These are phyloP conservation scores for Nemania bipapillata DNA, from an alignment of 2,329 filamentous ascomycete genomes.

Conservation along the genomic window DNA sequence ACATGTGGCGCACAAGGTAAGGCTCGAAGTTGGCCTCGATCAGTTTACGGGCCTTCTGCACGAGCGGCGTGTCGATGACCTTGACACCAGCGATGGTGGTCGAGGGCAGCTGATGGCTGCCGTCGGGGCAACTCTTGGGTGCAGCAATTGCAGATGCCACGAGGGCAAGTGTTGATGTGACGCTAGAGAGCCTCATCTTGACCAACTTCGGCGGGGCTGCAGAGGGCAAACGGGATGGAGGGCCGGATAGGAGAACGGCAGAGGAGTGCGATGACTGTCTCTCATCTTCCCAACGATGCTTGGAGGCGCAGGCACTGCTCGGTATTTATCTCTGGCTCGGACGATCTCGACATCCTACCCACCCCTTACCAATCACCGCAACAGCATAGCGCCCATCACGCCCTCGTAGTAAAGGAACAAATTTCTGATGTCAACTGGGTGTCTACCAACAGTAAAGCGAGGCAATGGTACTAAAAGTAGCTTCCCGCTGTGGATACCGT, in stretches of 20 bases:
- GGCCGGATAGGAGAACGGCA: neutral
- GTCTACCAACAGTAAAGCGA: neutral
- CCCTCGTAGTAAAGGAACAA: too few species aligned
- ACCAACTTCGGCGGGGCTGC: slow-evolving; percentile 20
- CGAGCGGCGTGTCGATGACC: slow-evolving; percentile 45
- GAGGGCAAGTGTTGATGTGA: slow-evolving; percentile 28
- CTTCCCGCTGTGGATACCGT: neutral
- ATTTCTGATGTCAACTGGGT: neutral
- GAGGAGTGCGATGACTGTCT: neutral
- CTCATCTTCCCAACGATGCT: neutral
- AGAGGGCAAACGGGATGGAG: neutral
- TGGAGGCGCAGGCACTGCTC: neutral
- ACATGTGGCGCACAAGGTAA: slow-evolving; percentile 37
- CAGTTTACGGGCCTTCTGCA: slow-evolving; percentile 36
- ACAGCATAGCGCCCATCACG: too few species aligned
- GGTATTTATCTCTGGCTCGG: neutral
- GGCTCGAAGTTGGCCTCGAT: slow-evolving; percentile 42
- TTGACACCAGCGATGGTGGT: slow-evolving; percentile 42
- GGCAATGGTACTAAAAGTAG: neutral
- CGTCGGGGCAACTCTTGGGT: slow-evolving; percentile 26
- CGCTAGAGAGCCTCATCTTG: slow-evolving; percentile 36
- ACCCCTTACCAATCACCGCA: neutral
- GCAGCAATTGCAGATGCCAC: slow-evolving; percentile 23
- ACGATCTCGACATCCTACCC: neutral
- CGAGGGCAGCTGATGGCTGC: slow-evolving; percentile 42